Percentiles rank a stretch among this genome's conserved stretches.
These are phyloP conservation scores for Lachnellula cervina DNA, from an alignment of 2,329 filamentous ascomycete species.

Conservation along the genomic window DNA sequence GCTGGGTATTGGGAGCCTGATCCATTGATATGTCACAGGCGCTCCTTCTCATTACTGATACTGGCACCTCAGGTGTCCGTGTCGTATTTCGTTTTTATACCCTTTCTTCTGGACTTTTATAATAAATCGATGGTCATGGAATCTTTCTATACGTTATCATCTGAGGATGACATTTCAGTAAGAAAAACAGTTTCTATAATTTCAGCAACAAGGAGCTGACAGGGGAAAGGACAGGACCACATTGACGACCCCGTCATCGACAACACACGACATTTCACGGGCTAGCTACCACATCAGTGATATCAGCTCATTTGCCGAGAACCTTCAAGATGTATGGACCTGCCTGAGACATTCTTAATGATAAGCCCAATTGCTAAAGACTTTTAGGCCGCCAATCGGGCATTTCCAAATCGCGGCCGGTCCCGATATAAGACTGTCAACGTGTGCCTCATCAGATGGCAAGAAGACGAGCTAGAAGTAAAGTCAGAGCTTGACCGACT, in stretches of 20 bases:
- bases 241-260: conserved; percentile 7
- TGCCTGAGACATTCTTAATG: background rate
- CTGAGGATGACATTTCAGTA: conserved; percentile 7
- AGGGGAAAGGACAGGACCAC: conserved; percentile 4
- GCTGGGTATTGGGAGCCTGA: background rate
- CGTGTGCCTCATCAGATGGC: conserved; percentile 52
- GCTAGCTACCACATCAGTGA: conserved; percentile 14
- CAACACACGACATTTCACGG: conserved; percentile 12
- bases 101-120: background rate
- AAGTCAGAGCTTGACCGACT: conserved; percentile 53
- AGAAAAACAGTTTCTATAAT: background rate
- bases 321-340: conserved; percentile 12
- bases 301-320: conserved; percentile 11
- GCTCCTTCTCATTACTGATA: no score
- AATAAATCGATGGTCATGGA: background rate
- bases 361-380: background rate
- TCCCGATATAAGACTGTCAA: conserved; percentile 52
- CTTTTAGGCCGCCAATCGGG: conserved; percentile 14
- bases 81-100: background rate
- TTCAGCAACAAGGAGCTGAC: no score
- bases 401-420: conserved; percentile 46
- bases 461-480: conserved; percentile 49
- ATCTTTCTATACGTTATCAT: conserved; percentile 11
- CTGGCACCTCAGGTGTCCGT: no score
- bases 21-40: background rate